Conservation (phyloP, 306 rosid species). For the Dryas alaskensis region DNA sequence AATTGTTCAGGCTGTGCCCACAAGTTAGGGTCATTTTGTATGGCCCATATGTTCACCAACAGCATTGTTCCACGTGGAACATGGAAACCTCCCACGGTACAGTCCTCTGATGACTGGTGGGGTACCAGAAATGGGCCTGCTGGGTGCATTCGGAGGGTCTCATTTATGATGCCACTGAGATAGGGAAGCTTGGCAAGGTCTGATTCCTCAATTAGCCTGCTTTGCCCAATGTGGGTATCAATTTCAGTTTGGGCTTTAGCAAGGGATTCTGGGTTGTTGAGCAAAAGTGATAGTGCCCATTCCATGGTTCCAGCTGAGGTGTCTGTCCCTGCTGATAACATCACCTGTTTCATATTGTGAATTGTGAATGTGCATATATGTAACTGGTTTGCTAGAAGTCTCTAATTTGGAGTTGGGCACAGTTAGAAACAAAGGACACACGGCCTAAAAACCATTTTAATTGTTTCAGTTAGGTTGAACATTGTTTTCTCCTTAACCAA, state of each 20-base stretch:
- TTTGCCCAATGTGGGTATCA: no score
- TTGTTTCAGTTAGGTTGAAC: no score
- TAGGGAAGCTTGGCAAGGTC: slow-evolving; percentile 32
- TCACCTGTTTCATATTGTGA: no score
- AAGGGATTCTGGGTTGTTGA: no score
- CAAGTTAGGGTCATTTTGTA: slow-evolving; percentile 34
- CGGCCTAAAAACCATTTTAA: no score
- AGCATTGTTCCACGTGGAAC: slow-evolving; percentile 45
- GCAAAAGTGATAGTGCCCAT: no score
- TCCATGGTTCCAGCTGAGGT: no score
- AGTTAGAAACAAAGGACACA: no score
- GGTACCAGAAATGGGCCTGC: slow-evolving; percentile 30
- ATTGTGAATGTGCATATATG: no score
- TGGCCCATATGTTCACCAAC: slow-evolving; percentile 40
- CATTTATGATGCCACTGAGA: slow-evolving; percentile 28
- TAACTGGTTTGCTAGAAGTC: not conserved
- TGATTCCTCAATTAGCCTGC: slow-evolving; percentile 25
- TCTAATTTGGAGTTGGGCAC: not conserved
- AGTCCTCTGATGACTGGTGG: slow-evolving; percentile 35
- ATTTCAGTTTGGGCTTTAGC: no score
- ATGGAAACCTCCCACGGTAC: slow-evolving; percentile 26
- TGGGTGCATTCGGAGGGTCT: slow-evolving; percentile 40
- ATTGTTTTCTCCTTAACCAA: no score
- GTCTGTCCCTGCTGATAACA: no score
- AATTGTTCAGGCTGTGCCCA: slow-evolving; percentile 36